A percentile compares a stretch with the other conserved stretches of the same genome.
Conservation (phyloP, 2,329 filamentous ascomycete species). For the Tympanopsis confertula region DNA sequence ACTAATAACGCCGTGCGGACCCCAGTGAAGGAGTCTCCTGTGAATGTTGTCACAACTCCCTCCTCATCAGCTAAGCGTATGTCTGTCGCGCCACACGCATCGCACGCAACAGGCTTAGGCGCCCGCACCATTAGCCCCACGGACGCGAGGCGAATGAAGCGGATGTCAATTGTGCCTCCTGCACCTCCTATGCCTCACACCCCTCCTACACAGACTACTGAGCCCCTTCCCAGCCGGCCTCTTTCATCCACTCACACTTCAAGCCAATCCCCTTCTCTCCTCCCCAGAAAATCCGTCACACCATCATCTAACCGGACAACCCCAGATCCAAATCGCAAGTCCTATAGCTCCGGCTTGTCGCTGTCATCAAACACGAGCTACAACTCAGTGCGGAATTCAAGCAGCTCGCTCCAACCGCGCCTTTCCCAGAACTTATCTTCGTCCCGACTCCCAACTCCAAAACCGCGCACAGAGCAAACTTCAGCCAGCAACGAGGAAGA, state of each 20-base stretch:
- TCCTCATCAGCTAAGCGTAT: slow-evolving; percentile 51
- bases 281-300: slow-evolving; percentile 69
- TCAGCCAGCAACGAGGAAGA: slow-evolving; percentile 62
- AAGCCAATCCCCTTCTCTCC: slow-evolving; percentile 71
- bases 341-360: slow-evolving; percentile 77
- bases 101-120: slow-evolving; percentile 72
- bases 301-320: slow-evolving; percentile 82
- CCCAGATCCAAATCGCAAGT: slow-evolving; percentile 76
- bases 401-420: slow-evolving; percentile 59
- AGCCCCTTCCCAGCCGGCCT: slow-evolving; percentile 31
- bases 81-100: slow-evolving; percentile 58
- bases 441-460: slow-evolving; percentile 80
- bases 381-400: slow-evolving; percentile 68
- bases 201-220: slow-evolving; percentile 24
- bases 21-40: slow-evolving; percentile 3
- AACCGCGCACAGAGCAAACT: slow-evolving; percentile 56
- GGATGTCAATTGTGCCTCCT: slow-evolving; percentile 67
- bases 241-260: slow-evolving; percentile 34
- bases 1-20: slow-evolving; percentile 1
- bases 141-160: slow-evolving; percentile 79
- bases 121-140: slow-evolving; percentile 94
- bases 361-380: slow-evolving; percentile 65
- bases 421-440: slow-evolving; percentile 46
- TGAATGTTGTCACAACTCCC: slow-evolving; percentile 26
- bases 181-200: slow-evolving; percentile 17